Conservation (phyloP, 768 basidiomycete species). For the Leccinum fibrillosum region DNA sequence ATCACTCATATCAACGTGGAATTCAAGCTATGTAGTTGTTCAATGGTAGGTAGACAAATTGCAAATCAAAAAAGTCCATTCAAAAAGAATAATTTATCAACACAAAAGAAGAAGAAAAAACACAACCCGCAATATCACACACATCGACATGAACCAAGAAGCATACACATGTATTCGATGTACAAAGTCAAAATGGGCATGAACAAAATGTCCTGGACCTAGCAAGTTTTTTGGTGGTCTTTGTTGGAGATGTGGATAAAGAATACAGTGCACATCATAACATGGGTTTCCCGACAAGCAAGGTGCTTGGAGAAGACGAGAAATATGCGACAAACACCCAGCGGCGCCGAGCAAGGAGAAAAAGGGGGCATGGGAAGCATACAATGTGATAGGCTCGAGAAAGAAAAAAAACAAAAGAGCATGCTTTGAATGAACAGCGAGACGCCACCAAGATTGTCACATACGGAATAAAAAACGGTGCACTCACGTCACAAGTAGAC, state of each 20-base stretch:
- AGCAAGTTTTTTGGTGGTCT: neutral
- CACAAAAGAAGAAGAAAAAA: neutral
- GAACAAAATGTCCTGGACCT: conserved; percentile 24
- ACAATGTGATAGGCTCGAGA: conserved; percentile 1
- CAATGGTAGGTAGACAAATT: neutral
- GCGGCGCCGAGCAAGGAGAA: conserved; percentile 3
- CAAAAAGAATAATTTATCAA: neutral
- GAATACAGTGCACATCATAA: conserved; percentile 27
- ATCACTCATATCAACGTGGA: too few relatives aligned
- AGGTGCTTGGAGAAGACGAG: conserved; percentile 5
- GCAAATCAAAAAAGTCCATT: neutral
- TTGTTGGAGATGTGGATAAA: conserved; percentile 18
- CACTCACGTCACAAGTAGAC: conserved; percentile 30
- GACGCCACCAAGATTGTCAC: conserved; percentile 5
- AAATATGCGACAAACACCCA: conserved; percentile 21
- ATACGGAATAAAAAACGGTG: neutral
- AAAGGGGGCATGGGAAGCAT: conserved; percentile 23
- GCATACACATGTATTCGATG: conserved; percentile 23
- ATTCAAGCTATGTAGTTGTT: too few relatives aligned
- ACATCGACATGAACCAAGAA: neutral
- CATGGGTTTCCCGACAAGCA: conserved; percentile 11
- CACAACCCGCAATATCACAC: neutral
- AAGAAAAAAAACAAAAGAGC: conserved; percentile 1
- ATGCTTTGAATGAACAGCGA: conserved; percentile 8
- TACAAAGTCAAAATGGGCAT: conserved; percentile 22